Conservation (phyloP, 371 early-diverging fungal genomes). For the Nosema muscidifuracis region DNA sequence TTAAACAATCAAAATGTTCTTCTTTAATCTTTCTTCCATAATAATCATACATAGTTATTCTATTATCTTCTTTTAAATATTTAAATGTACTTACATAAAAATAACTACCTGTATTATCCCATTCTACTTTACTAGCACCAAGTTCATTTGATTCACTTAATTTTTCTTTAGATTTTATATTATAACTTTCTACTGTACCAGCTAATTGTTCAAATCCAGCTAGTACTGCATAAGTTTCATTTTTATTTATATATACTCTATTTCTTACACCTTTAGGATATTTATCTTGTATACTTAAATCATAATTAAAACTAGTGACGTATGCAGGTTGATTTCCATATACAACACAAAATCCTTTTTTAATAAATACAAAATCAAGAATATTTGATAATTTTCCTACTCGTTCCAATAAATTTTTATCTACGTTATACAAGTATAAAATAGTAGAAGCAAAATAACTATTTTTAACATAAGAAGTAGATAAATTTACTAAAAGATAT, state of each 20-base stretch:
- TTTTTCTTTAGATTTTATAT: conserved; percentile 20
- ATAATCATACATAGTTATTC: conserved; percentile 60
- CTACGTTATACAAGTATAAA: conserved; percentile 47
- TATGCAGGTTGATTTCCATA: conserved; percentile 59
- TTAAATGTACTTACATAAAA: conserved; percentile 59
- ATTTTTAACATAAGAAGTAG: conserved; percentile 51
- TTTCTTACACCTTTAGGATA: conserved; percentile 57
- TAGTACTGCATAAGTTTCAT: conserved; percentile 51
- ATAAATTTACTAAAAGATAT: conserved; percentile 22
- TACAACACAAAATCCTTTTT: conserved; percentile 55
- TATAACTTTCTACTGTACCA: conserved; percentile 59
- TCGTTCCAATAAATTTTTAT: background rate
- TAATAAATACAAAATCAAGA: conserved; percentile 43
- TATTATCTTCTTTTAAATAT: conserved; percentile 61
- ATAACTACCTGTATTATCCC: conserved; percentile 58
- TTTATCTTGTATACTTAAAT: conserved; percentile 39
- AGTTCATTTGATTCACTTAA: conserved; percentile 50
- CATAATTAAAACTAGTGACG: conserved; percentile 36
- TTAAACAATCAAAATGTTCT: conserved; percentile 48
- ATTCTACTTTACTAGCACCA: conserved; percentile 59
- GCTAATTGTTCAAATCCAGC: conserved; percentile 63
- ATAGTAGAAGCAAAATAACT: conserved; percentile 58
- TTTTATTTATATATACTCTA: conserved; percentile 52
- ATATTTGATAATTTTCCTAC: conserved; percentile 26
- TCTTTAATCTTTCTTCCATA: conserved; percentile 56